phyloP scores from a whole-genome alignment of 306 rosid genomes.

The Dryas octopetala region DNA sequence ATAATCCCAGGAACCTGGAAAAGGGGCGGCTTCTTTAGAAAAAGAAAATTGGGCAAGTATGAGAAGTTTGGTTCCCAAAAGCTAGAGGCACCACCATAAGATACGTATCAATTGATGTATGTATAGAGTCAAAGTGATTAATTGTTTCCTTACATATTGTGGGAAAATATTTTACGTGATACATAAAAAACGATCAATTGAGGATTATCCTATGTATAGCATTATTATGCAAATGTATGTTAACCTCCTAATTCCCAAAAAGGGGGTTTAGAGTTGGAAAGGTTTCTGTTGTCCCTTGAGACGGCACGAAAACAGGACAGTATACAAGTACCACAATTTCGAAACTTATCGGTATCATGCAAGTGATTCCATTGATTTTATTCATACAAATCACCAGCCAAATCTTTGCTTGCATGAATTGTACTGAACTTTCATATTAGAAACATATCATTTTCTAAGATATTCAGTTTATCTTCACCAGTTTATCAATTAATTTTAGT shows the following conservation, averaged over 20 bases:
- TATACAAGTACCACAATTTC: neutral
- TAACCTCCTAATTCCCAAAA: neutral
- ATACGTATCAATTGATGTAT: constrained; percentile 11
- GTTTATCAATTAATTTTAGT: no score
- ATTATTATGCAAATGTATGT: neutral
- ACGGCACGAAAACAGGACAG: neutral
- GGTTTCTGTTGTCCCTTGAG: neutral
- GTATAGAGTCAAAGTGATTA: no score
- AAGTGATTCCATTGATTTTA: neutral
- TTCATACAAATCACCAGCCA: neutral
- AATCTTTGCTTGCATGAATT: no score
- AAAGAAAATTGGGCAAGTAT: no score
- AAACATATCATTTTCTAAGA: no score
- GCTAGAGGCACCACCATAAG: constrained; percentile 8
- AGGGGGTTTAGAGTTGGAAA: neutral
- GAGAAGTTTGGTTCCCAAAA: no score
- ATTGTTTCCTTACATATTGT: neutral
- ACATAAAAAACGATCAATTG: neutral
- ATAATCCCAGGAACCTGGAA: no score
- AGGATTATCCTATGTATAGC: no score
- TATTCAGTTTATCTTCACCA: no score
- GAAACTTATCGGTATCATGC: neutral
- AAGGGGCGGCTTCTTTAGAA: no score
- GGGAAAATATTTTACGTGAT: neutral
- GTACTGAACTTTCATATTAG: no score